phyloP scores from a whole-genome alignment of 371 early-diverging fungal species.

The Mortierella sp. region DNA sequence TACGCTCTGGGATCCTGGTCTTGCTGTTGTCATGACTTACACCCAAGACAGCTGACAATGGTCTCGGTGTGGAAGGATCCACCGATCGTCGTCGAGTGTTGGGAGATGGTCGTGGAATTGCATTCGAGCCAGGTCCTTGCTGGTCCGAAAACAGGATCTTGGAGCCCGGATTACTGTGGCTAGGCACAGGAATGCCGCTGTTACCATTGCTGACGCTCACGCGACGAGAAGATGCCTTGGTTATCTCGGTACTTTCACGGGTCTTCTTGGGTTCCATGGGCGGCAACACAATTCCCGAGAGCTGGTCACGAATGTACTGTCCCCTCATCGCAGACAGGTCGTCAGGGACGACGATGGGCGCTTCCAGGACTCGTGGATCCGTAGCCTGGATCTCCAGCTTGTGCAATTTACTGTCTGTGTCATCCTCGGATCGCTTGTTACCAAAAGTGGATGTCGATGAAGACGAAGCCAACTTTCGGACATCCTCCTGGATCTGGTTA shows the following conservation, averaged over 20 bases:
- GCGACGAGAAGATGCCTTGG: neutral
- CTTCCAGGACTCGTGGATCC: conserved; percentile 30
- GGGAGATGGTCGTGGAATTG: neutral
- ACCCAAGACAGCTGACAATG: neutral
- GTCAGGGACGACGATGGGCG: conserved; percentile 43
- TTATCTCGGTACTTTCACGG: neutral
- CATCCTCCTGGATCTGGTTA: conserved; percentile 37
- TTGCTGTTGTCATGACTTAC: neutral
- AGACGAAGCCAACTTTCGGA: conserved; percentile 20
- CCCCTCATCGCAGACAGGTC: conserved; percentile 23
- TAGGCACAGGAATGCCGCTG: conserved; percentile 3
- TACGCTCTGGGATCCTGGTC: conserved; percentile 21
- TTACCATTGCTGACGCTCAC: conserved; percentile 5
- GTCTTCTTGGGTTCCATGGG: conserved; percentile 21
- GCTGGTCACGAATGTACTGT: conserved; percentile 28
- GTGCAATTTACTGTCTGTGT: neutral
- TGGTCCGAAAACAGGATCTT: conserved; percentile 6
- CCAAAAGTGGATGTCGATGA: conserved; percentile 4
- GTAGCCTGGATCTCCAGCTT: conserved; percentile 20
- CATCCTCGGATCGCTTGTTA: neutral
- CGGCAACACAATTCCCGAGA: conserved; percentile 31
- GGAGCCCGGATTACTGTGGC: neutral
- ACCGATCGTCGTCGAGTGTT: conserved; percentile 1
- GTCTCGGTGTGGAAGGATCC: neutral
- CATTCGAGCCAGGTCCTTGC: neutral